A percentile compares a stretch with the other conserved stretches of the same genome.
phyloP scores from a whole-genome alignment of 2,329 filamentous ascomycete species.

The Cadophora malorum region DNA sequence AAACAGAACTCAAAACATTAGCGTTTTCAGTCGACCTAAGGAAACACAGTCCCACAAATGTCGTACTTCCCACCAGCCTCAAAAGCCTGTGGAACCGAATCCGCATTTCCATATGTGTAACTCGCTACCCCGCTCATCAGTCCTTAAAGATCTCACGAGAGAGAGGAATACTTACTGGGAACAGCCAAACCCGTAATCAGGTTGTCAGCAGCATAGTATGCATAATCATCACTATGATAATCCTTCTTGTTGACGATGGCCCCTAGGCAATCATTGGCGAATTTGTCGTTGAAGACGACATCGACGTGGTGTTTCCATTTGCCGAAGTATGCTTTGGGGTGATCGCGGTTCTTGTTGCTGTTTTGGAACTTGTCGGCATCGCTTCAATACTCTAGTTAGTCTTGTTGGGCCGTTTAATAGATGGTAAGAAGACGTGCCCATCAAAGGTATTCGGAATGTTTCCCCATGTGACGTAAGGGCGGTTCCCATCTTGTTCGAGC shows the following conservation, averaged over 20 bases:
- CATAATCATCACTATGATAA: constrained; percentile 35
- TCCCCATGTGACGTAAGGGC: constrained; percentile 29
- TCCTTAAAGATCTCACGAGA: background rate
- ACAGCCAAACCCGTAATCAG: constrained; percentile 28
- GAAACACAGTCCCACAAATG: constrained; percentile 28
- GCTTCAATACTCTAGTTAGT: constrained; percentile 17
- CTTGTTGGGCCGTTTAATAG: background rate
- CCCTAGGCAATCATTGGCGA: constrained; percentile 30
- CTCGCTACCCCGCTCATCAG: constrained; percentile 18
- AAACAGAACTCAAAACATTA: background rate
- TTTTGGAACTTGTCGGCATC: constrained; percentile 28
- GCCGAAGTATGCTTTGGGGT: constrained; percentile 33
- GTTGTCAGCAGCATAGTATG: constrained; percentile 31
- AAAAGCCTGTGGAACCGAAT: constrained; percentile 31
- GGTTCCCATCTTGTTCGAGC: constrained; percentile 34
- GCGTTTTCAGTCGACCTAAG: background rate
- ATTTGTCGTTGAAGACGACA: constrained; percentile 29
- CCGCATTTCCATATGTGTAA: constrained; percentile 31
- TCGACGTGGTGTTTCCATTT: constrained; percentile 35
- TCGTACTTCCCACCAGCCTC: constrained; percentile 32
- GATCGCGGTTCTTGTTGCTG: constrained; percentile 30
- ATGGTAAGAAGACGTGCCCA: constrained; percentile 18
- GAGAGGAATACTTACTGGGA: constrained; percentile 29
- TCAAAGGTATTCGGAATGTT: constrained; percentile 30
- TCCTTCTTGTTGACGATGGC: constrained; percentile 30